A percentile compares a stretch with the other conserved stretches of the same genome.
Evolutionary conservation across 768 basidiomycete species (phyloP).

Genomic region (Termitomyces sp.): DNA sequence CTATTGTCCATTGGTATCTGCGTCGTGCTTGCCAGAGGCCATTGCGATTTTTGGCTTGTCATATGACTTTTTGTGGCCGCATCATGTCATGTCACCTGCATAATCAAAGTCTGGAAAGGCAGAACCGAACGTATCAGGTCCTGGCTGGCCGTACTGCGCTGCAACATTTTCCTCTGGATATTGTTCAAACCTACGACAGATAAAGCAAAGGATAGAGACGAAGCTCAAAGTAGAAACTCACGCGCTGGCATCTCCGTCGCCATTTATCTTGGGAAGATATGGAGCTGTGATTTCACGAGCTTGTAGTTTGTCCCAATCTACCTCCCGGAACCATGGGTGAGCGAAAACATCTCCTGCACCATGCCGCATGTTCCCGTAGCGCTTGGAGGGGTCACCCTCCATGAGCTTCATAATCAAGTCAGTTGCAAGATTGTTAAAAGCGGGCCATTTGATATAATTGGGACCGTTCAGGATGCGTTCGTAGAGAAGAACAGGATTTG

Average conservation of each 20-base stretch:
- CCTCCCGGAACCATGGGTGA: constrained; percentile 92
- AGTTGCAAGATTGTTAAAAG: constrained; percentile 68
- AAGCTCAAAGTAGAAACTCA: constrained; percentile 33
- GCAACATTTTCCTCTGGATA: constrained; percentile 74
- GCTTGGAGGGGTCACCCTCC: constrained; percentile 81
- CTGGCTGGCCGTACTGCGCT: constrained; percentile 51
- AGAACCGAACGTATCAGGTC: constrained; percentile 55
- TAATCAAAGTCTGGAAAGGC: constrained; percentile 82
- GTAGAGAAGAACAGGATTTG: constrained; percentile 82
- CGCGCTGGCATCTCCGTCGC: constrained; percentile 96
- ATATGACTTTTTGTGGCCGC: not conserved
- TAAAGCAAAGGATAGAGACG: constrained; percentile 5
- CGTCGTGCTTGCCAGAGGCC: not conserved
- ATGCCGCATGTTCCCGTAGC: constrained; percentile 85
- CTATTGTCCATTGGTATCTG: not conserved
- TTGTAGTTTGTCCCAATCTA: constrained; percentile 81
- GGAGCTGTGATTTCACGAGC: constrained; percentile 90
- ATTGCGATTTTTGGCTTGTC: not conserved
- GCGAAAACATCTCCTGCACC: constrained; percentile 90
- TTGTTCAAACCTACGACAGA: constrained; percentile 54
- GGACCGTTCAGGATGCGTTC: constrained; percentile 85
- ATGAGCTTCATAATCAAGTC: constrained; percentile 89
- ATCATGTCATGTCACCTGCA: constrained; percentile 25
- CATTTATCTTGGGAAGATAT: constrained; percentile 85
- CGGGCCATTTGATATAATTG: constrained; percentile 71